A percentile compares a stretch with the other conserved stretches of the same genome.
Conservation (phyloP, 2,329 filamentous ascomycete species). For the Verticillium nubilum region DNA sequence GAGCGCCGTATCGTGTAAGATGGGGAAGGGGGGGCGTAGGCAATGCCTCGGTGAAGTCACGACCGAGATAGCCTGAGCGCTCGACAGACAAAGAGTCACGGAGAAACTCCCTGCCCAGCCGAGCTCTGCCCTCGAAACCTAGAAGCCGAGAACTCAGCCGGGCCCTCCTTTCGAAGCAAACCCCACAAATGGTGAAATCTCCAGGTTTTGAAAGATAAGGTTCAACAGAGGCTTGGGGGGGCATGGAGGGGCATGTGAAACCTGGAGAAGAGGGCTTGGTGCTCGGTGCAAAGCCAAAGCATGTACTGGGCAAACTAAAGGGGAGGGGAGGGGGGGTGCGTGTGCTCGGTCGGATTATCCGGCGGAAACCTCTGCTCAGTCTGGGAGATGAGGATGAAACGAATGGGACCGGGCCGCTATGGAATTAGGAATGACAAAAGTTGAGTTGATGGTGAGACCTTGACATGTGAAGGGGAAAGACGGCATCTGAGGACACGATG, state of each 20-base stretch:
- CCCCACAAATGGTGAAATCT: background rate
- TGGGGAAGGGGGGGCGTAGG: background rate
- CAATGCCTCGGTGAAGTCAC: background rate
- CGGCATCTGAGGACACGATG: background rate
- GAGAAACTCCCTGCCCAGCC: background rate
- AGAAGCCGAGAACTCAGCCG: background rate
- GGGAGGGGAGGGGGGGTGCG: too few species aligned
- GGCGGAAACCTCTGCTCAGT: background rate
- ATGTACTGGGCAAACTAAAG: background rate
- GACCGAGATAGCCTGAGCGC: background rate
- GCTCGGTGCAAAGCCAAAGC: background rate
- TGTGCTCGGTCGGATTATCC: background rate
- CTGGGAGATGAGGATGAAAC: background rate
- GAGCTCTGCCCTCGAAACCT: background rate
- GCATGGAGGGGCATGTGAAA: background rate
- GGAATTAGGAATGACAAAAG: background rate
- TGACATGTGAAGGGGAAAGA: background rate
- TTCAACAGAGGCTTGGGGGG: background rate
- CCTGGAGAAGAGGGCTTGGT: background rate
- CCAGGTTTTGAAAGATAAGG: background rate
- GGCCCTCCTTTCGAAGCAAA: background rate
- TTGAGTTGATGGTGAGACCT: background rate
- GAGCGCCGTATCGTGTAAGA: background rate
- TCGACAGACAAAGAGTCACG: background rate
- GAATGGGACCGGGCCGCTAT: background rate